Percentiles rank a stretch among this genome's conserved stretches.
Evolutionary conservation across 768 basidiomycete genomes (phyloP).

Genomic region (Xerocomellus intermedius): DNA sequence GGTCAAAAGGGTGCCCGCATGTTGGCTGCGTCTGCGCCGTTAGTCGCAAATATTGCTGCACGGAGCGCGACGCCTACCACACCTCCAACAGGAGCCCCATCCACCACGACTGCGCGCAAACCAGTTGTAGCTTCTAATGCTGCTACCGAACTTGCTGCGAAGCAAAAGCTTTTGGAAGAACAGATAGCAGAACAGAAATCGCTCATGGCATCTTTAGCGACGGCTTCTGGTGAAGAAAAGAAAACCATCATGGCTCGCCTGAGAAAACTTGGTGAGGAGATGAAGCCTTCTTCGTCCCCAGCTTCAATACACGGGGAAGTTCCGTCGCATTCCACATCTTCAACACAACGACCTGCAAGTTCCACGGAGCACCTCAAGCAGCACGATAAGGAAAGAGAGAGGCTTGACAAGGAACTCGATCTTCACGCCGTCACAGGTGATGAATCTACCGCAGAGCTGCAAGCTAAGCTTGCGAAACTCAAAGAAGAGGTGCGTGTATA

Average conservation of each 20-base stretch:
- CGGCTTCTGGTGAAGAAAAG: conserved; percentile 69
- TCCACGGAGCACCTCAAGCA: conserved; percentile 39
- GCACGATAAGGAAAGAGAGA: conserved; percentile 58
- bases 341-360: conserved; percentile 22
- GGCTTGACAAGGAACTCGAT: conserved; percentile 84
- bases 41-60: conserved; percentile 61
- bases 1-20: conserved; percentile 74
- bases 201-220: conserved; percentile 67
- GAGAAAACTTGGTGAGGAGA: conserved; percentile 76
- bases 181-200: conserved; percentile 88
- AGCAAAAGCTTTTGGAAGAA: conserved; percentile 73
- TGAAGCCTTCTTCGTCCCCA: conserved; percentile 47
- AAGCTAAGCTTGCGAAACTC: conserved; percentile 71
- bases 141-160: conserved; percentile 59
- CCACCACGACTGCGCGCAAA: conserved; percentile 37
- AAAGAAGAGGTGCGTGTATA: conserved; percentile 66
- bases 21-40: conserved; percentile 77
- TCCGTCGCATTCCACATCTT: conserved; percentile 26
- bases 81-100: conserved; percentile 32
- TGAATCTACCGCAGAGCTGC: conserved; percentile 65
- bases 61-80: conserved; percentile 49
- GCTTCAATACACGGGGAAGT: conserved; percentile 29
- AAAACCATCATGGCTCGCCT: conserved; percentile 74
- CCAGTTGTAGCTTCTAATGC: conserved; percentile 33
- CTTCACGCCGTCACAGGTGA: conserved; percentile 44